Evolutionary conservation across 495 filamentous ascomycete genomes (phyloP).

Genomic region (Paragyromitra xinjiangensis): DNA sequence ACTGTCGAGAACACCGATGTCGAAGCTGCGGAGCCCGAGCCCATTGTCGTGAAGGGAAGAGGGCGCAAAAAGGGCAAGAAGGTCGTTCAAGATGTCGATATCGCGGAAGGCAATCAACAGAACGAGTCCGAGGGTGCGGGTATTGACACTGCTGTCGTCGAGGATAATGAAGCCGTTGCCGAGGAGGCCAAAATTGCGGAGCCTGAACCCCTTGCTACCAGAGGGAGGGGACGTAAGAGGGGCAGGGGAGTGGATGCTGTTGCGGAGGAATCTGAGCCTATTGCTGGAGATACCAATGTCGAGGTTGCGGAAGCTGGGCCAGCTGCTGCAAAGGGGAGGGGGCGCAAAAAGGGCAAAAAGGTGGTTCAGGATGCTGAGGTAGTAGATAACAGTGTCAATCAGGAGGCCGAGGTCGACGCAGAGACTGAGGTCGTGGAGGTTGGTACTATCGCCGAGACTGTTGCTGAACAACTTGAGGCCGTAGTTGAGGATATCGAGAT

Average conservation of each 20-base stretch:
- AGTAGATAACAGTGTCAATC: not conserved
- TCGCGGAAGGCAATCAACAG: not conserved
- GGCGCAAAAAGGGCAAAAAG: conserved; percentile 8
- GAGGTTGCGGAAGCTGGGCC: not conserved
- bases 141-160: not conserved
- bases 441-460: not conserved
- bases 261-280: not conserved
- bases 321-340: not conserved
- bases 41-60: conserved; percentile 18
- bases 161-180: not conserved
- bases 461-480: not conserved
- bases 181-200: not conserved
- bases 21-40: not conserved
- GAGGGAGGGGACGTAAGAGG: conserved; percentile 16
- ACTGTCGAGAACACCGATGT: not conserved
- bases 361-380: not conserved
- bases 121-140: not conserved
- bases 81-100: conserved; percentile 1
- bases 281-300: not conserved
- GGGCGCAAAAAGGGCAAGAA: conserved; percentile 15
- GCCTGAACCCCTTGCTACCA: not conserved
- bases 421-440: not conserved
- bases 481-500: not conserved
- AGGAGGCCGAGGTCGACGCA: not conserved
- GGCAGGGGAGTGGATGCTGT: conserved; percentile 5